Evolutionary conservation across 2,329 filamentous ascomycete genomes (phyloP), one percentile per base, ranked within the genome.

Genomic region (Venturia pyrina): DNA sequence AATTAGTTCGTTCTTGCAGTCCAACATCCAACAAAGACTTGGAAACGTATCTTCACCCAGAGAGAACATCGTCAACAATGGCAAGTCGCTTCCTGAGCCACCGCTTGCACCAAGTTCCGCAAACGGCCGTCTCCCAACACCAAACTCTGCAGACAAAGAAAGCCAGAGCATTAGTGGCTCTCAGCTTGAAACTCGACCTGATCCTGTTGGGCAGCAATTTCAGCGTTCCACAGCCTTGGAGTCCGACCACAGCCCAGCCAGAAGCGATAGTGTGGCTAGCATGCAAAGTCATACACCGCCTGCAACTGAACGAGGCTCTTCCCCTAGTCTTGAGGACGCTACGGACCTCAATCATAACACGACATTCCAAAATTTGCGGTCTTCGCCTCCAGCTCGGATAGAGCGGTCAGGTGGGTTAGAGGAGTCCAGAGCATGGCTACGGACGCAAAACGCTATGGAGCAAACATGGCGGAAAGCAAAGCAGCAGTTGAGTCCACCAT

Each of bases 81-180:
- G 40, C n/a, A 32, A 41, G 24, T 24, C 48, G 19, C 50, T 60
- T 24, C 5, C 32, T 34, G 11, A 21, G 13, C 46, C 43, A 43
- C 63, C 46, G 24, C 37, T 40, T 43, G 40, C 63, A 43, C 40
- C 32, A 21, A 32, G 17, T n/a, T 37, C 64, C 24, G 64, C 64
- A 61, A 66, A 62, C 37, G 21, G 32, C 17, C 64, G 64, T 43
- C 57, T 66, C 34, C 64, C 64, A n/a, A 62, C 64, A 37, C 56
- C 64, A 1, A 62, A 62, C 28, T 66, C 64, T 24, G 53, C 34
- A 21, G 56, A 62, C 13, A 62, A 48, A 43, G 32, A 40, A 40
- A 34, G 53, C 21, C 24, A 32, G 21, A 40, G 21, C 37, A 19
- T 34, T 1, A 28, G 37, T 15, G 41, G 21, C 34, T n/a, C 37